These are phyloP conservation scores for Coriaria nepalensis DNA, from an alignment of 306 rosid genomes.

Conservation along the genomic window DNA sequence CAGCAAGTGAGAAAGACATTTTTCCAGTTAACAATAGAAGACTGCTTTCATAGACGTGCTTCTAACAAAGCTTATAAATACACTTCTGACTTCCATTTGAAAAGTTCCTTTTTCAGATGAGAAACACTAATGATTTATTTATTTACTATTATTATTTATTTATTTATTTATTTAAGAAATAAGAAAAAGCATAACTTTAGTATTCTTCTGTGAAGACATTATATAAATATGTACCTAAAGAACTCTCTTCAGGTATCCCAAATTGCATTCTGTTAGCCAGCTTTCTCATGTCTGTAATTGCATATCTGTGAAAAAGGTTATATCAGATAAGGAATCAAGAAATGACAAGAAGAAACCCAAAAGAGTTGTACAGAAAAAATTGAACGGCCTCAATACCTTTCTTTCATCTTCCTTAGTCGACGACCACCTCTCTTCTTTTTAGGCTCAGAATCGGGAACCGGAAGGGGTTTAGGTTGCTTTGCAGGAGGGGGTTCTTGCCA, in stretches of 20 bases:
- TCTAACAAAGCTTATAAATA: too few relatives aligned
- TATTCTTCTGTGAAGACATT: not conserved
- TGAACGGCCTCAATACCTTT: constrained; percentile 33
- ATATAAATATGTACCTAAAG: constrained; percentile 46
- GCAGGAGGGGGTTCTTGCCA: constrained; percentile 99
- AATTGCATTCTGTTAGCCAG: constrained; percentile 90
- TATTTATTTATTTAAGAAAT: not conserved
- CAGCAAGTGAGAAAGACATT: not conserved
- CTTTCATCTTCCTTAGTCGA: constrained; percentile 25
- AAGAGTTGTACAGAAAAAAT: not conserved
- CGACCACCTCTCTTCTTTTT: constrained; percentile 80
- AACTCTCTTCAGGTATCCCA: constrained; percentile 94
- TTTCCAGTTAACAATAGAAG: not conserved
- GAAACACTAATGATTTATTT: too few relatives aligned
- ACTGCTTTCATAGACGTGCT: not conserved
- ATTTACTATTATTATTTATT: too few relatives aligned
- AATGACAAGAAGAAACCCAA: not conserved
- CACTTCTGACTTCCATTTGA: too few relatives aligned
- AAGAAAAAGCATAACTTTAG: not conserved
- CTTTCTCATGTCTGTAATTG: constrained; percentile 87
- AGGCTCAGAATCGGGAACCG: constrained; percentile 96
- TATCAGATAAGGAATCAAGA: not conserved
- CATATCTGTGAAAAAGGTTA: constrained; percentile 46
- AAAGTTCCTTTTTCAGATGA: too few relatives aligned
- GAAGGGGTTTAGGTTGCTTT: constrained; percentile 91